Percentiles rank a stretch among this genome's conserved stretches.
Conservation (phyloP, 176 grass and related monocot species). For the Puccinellia tenuiflora region DNA sequence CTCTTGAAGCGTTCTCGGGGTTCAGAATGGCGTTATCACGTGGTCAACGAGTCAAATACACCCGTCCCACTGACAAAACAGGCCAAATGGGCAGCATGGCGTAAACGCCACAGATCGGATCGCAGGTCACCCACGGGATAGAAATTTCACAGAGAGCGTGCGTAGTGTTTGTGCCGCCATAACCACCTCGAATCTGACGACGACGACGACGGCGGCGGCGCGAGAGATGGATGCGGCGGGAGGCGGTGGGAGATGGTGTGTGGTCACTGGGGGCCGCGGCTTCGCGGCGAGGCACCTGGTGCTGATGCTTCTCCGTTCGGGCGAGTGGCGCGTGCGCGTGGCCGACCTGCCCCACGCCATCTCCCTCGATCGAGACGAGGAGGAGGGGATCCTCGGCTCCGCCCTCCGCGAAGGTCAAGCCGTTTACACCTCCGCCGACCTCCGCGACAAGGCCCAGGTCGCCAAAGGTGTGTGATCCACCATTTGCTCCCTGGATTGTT, state of each 20-base stretch:
- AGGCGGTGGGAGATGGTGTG: constrained; percentile 51
- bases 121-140: background rate
- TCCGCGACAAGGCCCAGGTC: constrained; percentile 74
- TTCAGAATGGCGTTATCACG: background rate
- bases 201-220: constrained; percentile 2
- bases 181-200: constrained; percentile 16
- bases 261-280: constrained; percentile 81
- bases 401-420: constrained; percentile 62
- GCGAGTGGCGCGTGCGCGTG: constrained; percentile 72
- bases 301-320: constrained; percentile 65
- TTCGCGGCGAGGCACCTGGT: constrained; percentile 84
- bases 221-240: constrained; percentile 16
- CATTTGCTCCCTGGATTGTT: background rate
- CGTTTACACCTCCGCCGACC: constrained; percentile 66
- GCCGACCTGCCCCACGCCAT: constrained; percentile 65
- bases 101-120: constrained; percentile 23
- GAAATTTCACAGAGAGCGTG: background rate
- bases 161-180: background rate
- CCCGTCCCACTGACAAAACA: background rate
- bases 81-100: background rate
- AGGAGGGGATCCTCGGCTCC: constrained; percentile 58
- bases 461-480: constrained; percentile 47
- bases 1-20: background rate
- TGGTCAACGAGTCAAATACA: background rate
- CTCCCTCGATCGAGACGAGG: constrained; percentile 57